Conservation (phyloP, 768 basidiomycete species). For the Boletus vinaceobasis region DNA sequence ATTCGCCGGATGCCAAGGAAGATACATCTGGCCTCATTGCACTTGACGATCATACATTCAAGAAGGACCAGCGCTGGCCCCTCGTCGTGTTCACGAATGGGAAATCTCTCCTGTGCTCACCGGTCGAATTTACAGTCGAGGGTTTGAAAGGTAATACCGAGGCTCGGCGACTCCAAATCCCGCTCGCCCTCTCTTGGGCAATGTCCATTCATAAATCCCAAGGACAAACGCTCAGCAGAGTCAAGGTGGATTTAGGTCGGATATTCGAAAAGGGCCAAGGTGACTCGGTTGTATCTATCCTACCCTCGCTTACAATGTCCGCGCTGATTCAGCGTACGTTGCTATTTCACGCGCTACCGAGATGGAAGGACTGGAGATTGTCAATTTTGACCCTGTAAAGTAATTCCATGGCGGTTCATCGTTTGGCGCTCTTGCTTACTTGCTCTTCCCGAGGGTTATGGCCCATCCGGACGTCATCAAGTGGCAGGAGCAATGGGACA, state of each 20-base stretch:
- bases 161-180: conserved; percentile 51
- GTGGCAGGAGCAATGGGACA: conserved; percentile 31
- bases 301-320: not conserved
- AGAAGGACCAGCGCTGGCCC: conserved; percentile 27
- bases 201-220: conserved; percentile 99
- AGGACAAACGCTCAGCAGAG: conserved; percentile 91
- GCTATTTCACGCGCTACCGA: conserved; percentile 40
- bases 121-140: conserved; percentile 34
- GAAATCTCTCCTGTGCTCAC: conserved; percentile 27
- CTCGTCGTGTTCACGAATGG: conserved; percentile 37
- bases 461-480: conserved; percentile 35
- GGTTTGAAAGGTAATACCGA: conserved; percentile 34
- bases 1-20: not conserved
- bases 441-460: conserved; percentile 27
- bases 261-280: conserved; percentile 85
- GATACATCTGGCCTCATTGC: conserved; percentile 14
- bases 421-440: not conserved
- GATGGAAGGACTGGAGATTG: conserved; percentile 39
- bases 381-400: conserved; percentile 35
- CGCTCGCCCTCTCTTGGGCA: conserved; percentile 89
- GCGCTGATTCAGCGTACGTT: conserved; percentile 29
- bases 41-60: conserved; percentile 12
- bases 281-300: conserved; percentile 8
- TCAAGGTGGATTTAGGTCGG: conserved; percentile 86
- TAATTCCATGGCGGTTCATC: conserved; percentile 8